A percentile compares a stretch with the other conserved stretches of the same genome.
These are phyloP conservation scores for Cystoisospora suis DNA, from an alignment of 169 alveolate genomes.

Conservation along the genomic window DNA sequence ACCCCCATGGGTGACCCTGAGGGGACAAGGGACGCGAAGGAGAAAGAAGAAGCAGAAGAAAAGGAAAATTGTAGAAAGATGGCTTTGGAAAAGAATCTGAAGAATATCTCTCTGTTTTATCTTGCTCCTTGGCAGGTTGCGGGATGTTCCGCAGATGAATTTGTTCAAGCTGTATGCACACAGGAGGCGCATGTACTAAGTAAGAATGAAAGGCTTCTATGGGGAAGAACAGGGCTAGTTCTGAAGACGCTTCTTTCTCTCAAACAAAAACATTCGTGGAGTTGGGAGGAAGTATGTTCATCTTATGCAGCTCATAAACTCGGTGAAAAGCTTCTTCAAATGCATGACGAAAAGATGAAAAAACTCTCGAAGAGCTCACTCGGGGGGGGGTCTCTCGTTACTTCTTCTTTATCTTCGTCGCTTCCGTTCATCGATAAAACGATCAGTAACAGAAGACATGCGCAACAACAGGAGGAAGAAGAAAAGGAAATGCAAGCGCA, in stretches of 20 bases:
- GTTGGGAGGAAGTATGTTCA: neutral
- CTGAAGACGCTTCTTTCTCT: neutral
- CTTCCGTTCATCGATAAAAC: neutral
- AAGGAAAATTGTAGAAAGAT: no score
- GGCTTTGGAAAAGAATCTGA: no score
- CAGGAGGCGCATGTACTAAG: slow-evolving; percentile 25
- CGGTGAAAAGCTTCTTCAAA: neutral
- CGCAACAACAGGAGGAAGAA: no score
- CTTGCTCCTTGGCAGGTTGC: neutral
- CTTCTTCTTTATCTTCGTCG: neutral
- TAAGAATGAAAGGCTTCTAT: slow-evolving; percentile 14
- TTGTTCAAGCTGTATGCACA: neutral
- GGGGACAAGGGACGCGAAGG: no score
- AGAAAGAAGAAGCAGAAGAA: no score
- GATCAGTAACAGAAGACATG: no score
- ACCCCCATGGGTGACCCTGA: no score
- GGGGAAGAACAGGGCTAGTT: slow-evolving; percentile 14
- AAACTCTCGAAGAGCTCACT: neutral
- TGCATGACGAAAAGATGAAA: neutral
- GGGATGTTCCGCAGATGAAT: neutral
- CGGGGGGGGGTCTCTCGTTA: neutral
- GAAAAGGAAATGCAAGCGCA: no score
- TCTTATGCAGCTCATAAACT: slow-evolving; percentile 23
- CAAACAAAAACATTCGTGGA: neutral
- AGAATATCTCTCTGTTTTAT: no score